phyloP scores from a whole-genome alignment of 2,329 filamentous ascomycete species.

The Neoscytalidium dimidiatum region DNA sequence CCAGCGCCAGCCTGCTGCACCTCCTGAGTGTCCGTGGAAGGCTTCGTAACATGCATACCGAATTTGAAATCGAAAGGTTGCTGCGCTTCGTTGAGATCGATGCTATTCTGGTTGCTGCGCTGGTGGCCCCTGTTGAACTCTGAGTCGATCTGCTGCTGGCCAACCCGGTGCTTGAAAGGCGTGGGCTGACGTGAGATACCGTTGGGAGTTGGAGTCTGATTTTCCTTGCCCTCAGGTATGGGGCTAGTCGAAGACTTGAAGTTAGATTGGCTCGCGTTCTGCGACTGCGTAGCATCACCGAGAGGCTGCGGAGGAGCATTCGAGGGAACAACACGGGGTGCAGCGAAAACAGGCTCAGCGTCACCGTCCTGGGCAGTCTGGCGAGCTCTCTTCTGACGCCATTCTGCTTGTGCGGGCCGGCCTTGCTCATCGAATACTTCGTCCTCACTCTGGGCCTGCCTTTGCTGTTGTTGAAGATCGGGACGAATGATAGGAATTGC shows the following conservation, averaged over 20 bases:
- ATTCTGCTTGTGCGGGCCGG: slow-evolving; percentile 63
- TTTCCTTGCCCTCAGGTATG: slow-evolving; percentile 38
- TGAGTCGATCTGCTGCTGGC: slow-evolving; percentile 22
- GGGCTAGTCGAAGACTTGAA: slow-evolving; percentile 28
- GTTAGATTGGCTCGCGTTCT: slow-evolving; percentile 26
- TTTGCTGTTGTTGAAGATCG: slow-evolving; percentile 39
- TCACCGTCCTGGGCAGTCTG: slow-evolving; percentile 67
- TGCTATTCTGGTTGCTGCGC: slow-evolving; percentile 8
- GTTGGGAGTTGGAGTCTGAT: slow-evolving; percentile 32
- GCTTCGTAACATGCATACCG: slow-evolving; percentile 41
- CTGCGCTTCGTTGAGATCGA: background rate
- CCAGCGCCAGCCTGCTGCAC: slow-evolving; percentile 1
- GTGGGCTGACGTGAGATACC: background rate
- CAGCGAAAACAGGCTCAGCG: slow-evolving; percentile 73
- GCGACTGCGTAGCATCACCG: slow-evolving; percentile 30
- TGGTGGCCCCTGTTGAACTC: background rate
- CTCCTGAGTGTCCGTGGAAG: slow-evolving; percentile 29
- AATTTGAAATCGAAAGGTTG: slow-evolving; percentile 60
- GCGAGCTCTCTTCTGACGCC: slow-evolving; percentile 74
- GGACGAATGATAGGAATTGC: slow-evolving; percentile 79
- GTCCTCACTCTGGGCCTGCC: slow-evolving; percentile 41
- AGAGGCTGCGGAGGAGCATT: slow-evolving; percentile 30
- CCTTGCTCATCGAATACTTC: slow-evolving; percentile 60
- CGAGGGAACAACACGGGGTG: slow-evolving; percentile 39
- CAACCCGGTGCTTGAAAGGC: slow-evolving; percentile 28